Percentiles rank a stretch among this genome's conserved stretches.
phyloP scores from a whole-genome alignment of 345 rosid genomes.

The Luvunga scandens region DNA sequence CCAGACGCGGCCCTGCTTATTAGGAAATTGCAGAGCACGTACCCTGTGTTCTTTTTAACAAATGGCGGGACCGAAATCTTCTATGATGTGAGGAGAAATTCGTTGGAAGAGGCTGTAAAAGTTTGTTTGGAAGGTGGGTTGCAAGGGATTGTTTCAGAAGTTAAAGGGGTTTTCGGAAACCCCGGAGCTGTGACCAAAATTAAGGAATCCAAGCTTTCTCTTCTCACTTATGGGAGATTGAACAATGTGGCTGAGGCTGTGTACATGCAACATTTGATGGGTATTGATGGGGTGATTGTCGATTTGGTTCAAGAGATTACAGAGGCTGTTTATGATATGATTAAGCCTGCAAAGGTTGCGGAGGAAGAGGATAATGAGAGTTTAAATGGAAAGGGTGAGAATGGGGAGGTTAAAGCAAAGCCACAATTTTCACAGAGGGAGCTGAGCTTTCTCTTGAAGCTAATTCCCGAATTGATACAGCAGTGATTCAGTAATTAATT shows the following conservation, averaged over 20 bases:
- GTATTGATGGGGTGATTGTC: slow-evolving; percentile 83
- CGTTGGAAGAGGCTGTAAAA: slow-evolving; percentile 79
- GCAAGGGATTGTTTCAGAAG: slow-evolving; percentile 85
- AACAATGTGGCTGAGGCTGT: slow-evolving; percentile 85
- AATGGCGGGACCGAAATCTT: slow-evolving; percentile 57
- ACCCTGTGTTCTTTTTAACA: slow-evolving; percentile 90
- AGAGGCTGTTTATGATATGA: slow-evolving; percentile 56
- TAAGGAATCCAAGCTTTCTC: slow-evolving; percentile 78
- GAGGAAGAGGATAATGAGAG: slow-evolving; percentile 15
- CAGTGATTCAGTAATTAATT: slow-evolving; percentile 17
- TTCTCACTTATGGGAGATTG: slow-evolving; percentile 81
- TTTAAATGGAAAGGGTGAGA: neutral
- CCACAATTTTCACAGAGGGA: slow-evolving; percentile 71
- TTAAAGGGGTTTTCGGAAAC: slow-evolving; percentile 70
- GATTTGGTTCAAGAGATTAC: slow-evolving; percentile 81
- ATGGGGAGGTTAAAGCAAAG: slow-evolving; percentile 29
- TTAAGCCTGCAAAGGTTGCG: slow-evolving; percentile 36
- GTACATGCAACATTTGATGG: slow-evolving; percentile 91
- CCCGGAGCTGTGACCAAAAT: slow-evolving; percentile 70
- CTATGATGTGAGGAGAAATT: slow-evolving; percentile 72
- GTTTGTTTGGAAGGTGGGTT: slow-evolving; percentile 73
- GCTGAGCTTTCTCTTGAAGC: slow-evolving; percentile 82
- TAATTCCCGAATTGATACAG: slow-evolving; percentile 78
- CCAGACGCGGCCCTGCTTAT: slow-evolving; percentile 84
- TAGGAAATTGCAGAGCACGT: slow-evolving; percentile 60